Evolutionary conservation across 495 filamentous ascomycete genomes (phyloP).

Genomic region (Xylaria curta): DNA sequence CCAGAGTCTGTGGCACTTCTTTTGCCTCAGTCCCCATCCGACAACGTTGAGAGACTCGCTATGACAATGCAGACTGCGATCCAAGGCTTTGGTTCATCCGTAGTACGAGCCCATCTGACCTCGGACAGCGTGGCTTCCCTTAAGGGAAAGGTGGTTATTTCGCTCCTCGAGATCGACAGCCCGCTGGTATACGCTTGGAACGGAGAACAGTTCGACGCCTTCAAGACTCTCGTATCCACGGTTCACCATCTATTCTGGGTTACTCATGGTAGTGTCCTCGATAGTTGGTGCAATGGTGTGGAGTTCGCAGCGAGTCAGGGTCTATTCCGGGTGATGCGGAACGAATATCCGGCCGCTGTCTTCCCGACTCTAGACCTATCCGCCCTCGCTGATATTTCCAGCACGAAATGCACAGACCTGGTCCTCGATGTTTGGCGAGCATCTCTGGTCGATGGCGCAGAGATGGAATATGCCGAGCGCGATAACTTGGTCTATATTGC

Average conservation of each 20-base stretch:
- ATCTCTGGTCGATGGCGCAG: neutral
- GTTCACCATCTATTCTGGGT: constrained; percentile 12
- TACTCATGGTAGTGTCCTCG: constrained; percentile 4
- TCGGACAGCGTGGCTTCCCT: neutral
- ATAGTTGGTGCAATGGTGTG: neutral
- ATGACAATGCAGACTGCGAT: neutral
- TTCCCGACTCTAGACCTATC: constrained; percentile 16
- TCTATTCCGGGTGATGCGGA: constrained; percentile 19
- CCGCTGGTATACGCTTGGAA: neutral
- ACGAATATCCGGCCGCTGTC: constrained; percentile 14
- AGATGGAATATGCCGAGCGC: constrained; percentile 5
- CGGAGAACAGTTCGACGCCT: neutral
- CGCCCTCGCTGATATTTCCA: neutral
- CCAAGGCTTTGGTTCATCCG: neutral
- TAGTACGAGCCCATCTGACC: neutral
- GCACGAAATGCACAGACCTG: neutral
- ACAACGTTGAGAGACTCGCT: neutral
- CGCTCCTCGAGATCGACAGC: constrained; percentile 1
- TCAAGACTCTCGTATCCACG: neutral
- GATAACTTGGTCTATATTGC: neutral
- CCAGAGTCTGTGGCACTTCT: neutral
- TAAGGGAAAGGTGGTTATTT: neutral
- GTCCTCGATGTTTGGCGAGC: constrained; percentile 1
- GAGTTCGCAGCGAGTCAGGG: constrained; percentile 6
- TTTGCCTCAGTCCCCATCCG: neutral